Evolutionary conservation across 2,329 filamentous ascomycete species (phyloP), one percentile per base, ranked within the genome.

Genomic region (Pseudogymnoascus sp.): DNA sequence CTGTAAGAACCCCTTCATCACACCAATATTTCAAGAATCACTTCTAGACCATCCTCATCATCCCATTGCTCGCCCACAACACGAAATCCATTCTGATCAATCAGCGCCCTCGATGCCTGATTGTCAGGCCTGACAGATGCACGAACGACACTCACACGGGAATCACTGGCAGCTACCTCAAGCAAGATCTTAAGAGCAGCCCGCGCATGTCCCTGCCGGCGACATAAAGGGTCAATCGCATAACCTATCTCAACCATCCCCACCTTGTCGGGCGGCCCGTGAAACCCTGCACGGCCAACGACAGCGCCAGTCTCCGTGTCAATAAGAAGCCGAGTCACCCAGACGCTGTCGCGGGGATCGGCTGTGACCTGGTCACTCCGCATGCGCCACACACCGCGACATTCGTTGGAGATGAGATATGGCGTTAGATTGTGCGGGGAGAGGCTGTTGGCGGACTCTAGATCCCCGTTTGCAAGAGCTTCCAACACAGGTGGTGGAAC

Each of bases 11-110:
- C 27, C 27, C 6, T 33, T 17, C 25, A 33, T 55, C 27, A 33
- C 8, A 55, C 27, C n/a, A 4, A 64, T 79, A 76, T 9, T 76
- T 77, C 7, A 82, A 77, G 15, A 88, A 91, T 72, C 95, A 96
- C 67, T 90, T 88, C 71, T 94, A 96, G 0, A 0, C 90, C 89
- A 60, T 92, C 78, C 29, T 77, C 78, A 67, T 86, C 87, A 44
- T 86, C 81, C 90, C 90, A 96, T 29, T 87, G 44, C 27, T 55
- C 44, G 2, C 44, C 44, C 27, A 55, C 12, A n/a, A 33, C 44
- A 17, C 4, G 2, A 55, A 55, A 55, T 1, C n/a, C 44, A 33
- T 55, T 9, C n/a, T 55, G 27, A 33, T 55, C 44, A 55, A 55
- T 55, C 27, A 55, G 27, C 27, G 44, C 44, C 27, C 44, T 55